A percentile compares a stretch with the other conserved stretches of the same genome.
Conservation (phyloP, 257 asterid genomes). For the Solanum peruvianum region DNA sequence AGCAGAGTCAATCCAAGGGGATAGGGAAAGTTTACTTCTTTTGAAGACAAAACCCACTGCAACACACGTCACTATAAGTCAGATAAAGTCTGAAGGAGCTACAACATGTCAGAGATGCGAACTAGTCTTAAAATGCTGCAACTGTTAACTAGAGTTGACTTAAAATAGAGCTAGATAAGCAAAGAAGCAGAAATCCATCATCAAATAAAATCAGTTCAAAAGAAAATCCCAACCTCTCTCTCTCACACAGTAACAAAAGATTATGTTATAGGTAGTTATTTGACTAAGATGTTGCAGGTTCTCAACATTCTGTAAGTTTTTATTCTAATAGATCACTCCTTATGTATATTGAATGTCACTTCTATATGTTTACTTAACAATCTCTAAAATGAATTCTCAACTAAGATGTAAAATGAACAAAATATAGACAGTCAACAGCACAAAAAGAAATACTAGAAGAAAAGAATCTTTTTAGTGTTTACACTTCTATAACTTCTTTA, state of each 20-base stretch:
- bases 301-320: not conserved
- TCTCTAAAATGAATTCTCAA: not conserved
- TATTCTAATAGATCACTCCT: not conserved
- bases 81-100: not conserved
- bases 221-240: not conserved
- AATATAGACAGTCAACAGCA: not conserved
- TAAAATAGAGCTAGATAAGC: not conserved
- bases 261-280: not conserved
- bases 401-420: not conserved
- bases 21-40: conserved; percentile 89
- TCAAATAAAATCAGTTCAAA: not conserved
- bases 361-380: not conserved
- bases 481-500: not conserved
- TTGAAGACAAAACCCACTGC: conserved; percentile 98
- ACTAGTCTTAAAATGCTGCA: not conserved
- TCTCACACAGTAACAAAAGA: not conserved
- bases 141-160: not conserved
- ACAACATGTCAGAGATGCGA: not conserved
- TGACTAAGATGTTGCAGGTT: not conserved
- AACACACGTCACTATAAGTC: conserved; percentile 5
- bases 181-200: not conserved
- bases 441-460: not conserved
- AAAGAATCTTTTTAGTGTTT: not conserved
- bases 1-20: conserved; percentile 95
- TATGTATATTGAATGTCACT: not conserved